A percentile compares a stretch with the other conserved stretches of the same genome.
These are phyloP conservation scores for Globisporangium canariense DNA, from an alignment of 352 stramenopile species.

Conservation along the genomic window DNA sequence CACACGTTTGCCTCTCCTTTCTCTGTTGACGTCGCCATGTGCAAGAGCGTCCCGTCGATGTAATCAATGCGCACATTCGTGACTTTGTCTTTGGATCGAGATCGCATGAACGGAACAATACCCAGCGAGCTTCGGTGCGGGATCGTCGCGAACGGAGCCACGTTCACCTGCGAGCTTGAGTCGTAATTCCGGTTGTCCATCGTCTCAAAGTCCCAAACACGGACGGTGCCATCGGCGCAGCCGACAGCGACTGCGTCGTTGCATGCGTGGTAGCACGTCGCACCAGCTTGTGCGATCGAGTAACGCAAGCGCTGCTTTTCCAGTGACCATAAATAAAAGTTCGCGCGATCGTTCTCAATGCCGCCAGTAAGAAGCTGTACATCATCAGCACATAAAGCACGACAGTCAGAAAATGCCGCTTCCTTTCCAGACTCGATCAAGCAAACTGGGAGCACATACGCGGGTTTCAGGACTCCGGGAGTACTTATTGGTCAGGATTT, in stretches of 20 bases:
- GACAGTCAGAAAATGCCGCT: constrained; percentile 2
- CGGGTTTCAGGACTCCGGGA: constrained; percentile 56
- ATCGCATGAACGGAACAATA: constrained; percentile 82
- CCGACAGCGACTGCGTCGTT: constrained; percentile 79
- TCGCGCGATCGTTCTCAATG: constrained; percentile 67
- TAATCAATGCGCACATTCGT: constrained; percentile 78
- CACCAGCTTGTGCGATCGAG: constrained; percentile 65
- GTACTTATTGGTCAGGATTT: constrained; percentile 60
- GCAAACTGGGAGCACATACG: constrained; percentile 30
- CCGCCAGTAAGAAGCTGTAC: constrained; percentile 67
- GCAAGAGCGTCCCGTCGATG: constrained; percentile 74
- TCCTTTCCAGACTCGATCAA: not conserved
- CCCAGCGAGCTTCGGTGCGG: constrained; percentile 75
- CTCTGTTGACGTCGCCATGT: constrained; percentile 81
- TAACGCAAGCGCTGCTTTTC: constrained; percentile 59
- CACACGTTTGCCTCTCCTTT: constrained; percentile 86
- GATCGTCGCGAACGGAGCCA: constrained; percentile 62
- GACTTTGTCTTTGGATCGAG: constrained; percentile 73
- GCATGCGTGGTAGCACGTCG: constrained; percentile 76
- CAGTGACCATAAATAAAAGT: constrained; percentile 86
- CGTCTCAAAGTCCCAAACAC: constrained; percentile 77
- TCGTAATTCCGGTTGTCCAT: constrained; percentile 54
- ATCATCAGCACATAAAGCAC: constrained; percentile 10
- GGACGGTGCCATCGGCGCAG: constrained; percentile 70
- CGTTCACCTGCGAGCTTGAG: constrained; percentile 43